Evolutionary conservation across 495 filamentous ascomycete genomes (phyloP).

Genomic region (Amorphotheca resinae): DNA sequence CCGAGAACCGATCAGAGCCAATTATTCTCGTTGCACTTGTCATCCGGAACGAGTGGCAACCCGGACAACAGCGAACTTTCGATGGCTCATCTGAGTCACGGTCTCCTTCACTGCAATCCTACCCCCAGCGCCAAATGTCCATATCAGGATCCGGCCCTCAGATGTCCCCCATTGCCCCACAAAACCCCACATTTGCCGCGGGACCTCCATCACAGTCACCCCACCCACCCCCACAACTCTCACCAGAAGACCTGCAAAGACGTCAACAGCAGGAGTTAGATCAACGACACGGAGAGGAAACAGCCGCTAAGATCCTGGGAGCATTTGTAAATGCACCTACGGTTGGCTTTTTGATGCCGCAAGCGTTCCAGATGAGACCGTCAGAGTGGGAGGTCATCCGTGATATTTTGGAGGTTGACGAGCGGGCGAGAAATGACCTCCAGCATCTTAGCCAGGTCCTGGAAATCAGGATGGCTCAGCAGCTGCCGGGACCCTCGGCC

Average conservation of each 20-base stretch:
- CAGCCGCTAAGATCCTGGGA: slow-evolving; percentile 47
- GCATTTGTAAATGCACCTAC: slow-evolving; percentile 45
- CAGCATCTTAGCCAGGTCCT: slow-evolving; percentile 34
- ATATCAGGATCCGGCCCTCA: slow-evolving; percentile 26
- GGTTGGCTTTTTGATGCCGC: slow-evolving; percentile 52
- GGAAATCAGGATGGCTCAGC: slow-evolving; percentile 22
- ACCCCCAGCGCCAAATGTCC: slow-evolving; percentile 24
- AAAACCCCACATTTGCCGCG: slow-evolving; percentile 26
- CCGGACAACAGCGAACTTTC: slow-evolving; percentile 31
- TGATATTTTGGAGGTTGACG: slow-evolving; percentile 42
- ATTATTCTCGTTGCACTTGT: slow-evolving; percentile 70
- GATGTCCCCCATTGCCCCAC: slow-evolving; percentile 37
- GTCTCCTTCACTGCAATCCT: slow-evolving; percentile 26
- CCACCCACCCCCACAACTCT: background rate
- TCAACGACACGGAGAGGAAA: slow-evolving; percentile 31
- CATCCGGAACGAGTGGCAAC: slow-evolving; percentile 42
- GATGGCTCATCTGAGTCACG: slow-evolving; percentile 27
- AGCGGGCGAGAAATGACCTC: slow-evolving; percentile 32
- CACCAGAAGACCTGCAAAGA: slow-evolving; percentile 16
- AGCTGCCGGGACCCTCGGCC: background rate
- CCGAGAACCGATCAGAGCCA: slow-evolving; percentile 50
- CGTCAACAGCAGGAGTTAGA: slow-evolving; percentile 15
- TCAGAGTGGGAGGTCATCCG: slow-evolving; percentile 53
- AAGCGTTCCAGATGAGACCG: slow-evolving; percentile 47
- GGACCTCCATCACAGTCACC: slow-evolving; percentile 13